Evolutionary conservation across 306 rosid species (phyloP).

Genomic region (Casuarina equisetifolia): DNA sequence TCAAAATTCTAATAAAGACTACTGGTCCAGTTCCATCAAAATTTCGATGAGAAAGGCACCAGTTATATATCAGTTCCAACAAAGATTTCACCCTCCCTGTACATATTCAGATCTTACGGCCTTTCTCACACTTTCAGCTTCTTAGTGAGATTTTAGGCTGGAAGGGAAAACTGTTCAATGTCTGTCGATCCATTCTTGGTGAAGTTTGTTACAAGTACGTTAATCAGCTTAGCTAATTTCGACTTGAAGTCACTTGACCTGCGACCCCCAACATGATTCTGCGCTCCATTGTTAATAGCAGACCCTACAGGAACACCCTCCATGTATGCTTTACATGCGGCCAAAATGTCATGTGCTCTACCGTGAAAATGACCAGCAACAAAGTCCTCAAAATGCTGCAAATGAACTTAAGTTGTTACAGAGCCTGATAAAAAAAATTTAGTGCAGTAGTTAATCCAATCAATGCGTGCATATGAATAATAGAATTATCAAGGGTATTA

Average conservation of each 20-base stretch:
- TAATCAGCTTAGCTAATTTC: slow-evolving; percentile 56
- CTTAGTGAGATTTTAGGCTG: slow-evolving; percentile 18
- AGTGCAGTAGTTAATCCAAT: background rate
- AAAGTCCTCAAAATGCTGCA: slow-evolving; percentile 78
- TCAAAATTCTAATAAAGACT: background rate
- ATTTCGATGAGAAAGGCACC: slow-evolving; percentile 6
- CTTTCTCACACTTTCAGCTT: background rate
- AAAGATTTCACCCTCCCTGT: background rate
- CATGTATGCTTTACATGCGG: slow-evolving; percentile 55
- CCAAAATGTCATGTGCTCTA: slow-evolving; percentile 51
- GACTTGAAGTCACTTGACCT: slow-evolving; percentile 41
- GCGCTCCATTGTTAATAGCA: slow-evolving; percentile 23
- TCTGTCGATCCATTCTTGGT: slow-evolving; percentile 62
- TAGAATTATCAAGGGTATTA: background rate
- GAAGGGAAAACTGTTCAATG: slow-evolving; percentile 50
- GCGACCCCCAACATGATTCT: background rate
- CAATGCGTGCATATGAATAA: background rate
- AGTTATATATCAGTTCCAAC: background rate
- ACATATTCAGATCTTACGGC: slow-evolving; percentile 8
- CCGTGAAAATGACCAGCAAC: slow-evolving; percentile 54
- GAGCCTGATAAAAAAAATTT: background rate
- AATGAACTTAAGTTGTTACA: background rate
- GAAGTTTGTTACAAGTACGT: slow-evolving; percentile 55
- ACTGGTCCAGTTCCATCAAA: slow-evolving; percentile 1
- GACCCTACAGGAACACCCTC: slow-evolving; percentile 64